Percentiles rank a stretch among this genome's conserved stretches.
These are phyloP conservation scores for Plasmodium vinckei DNA, from an alignment of 169 alveolate species.

Conservation along the genomic window DNA sequence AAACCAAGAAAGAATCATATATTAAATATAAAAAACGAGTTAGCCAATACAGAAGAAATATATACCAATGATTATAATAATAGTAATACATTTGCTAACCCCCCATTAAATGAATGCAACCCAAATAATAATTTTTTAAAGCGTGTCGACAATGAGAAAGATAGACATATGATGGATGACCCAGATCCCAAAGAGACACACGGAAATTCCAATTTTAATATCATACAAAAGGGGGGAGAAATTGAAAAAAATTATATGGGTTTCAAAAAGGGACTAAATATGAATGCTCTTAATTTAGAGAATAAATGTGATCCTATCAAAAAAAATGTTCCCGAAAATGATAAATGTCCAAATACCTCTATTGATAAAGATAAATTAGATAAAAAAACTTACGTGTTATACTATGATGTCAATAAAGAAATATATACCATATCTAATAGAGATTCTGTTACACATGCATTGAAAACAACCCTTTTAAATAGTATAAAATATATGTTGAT, in stretches of 20 bases:
- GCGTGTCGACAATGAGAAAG: neutral
- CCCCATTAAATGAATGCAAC: neutral
- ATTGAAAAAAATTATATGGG: neutral
- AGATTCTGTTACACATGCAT: constrained; percentile 55
- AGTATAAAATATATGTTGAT: constrained; percentile 10
- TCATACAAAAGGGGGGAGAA: too few species aligned
- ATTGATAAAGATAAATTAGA: neutral
- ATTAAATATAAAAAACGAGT: neutral
- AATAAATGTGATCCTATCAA: neutral
- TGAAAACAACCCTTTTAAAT: constrained; percentile 40
- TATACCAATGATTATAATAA: neutral
- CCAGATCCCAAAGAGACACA: too few species aligned
- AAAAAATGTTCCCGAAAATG: constrained; percentile 14
- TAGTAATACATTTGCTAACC: neutral
- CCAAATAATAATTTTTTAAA: neutral
- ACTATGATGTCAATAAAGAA: constrained; percentile 55
- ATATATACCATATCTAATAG: constrained; percentile 44
- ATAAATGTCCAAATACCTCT: neutral
- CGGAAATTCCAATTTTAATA: too few species aligned
- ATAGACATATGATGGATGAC: too few species aligned
- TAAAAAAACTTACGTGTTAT: constrained; percentile 46
- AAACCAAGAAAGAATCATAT: constrained; percentile 7
- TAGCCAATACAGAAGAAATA: constrained; percentile 12
- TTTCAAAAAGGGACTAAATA: constrained; percentile 3
- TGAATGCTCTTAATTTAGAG: constrained; percentile 61